Evolutionary conservation across 2,329 filamentous ascomycete genomes (phyloP).

Genomic region (Pochonia chlamydosporia): DNA sequence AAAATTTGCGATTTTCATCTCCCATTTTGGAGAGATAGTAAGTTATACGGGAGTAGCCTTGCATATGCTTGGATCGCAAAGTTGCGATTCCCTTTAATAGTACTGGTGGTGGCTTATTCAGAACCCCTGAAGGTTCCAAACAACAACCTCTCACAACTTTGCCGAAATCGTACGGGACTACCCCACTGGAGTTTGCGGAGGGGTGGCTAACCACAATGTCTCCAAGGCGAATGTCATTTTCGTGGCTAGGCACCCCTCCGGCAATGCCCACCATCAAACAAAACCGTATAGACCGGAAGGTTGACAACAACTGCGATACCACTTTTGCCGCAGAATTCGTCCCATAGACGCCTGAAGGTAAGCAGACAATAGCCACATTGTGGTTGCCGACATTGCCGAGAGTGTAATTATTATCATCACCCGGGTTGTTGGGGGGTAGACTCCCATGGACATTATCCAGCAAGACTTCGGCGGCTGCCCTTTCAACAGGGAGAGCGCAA

Average conservation of each 20-base stretch:
- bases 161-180: constrained; percentile 19
- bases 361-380: constrained; percentile 12
- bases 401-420: constrained; percentile 11
- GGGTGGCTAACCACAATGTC: constrained; percentile 17
- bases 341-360: constrained; percentile 10
- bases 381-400: constrained; percentile 11
- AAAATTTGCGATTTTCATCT: no score
- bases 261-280: constrained; percentile 12
- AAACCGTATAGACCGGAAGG: constrained; percentile 22
- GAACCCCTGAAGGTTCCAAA: constrained; percentile 7
- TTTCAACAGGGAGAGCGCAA: constrained; percentile 30
- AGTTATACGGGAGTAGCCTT: no score
- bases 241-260: constrained; percentile 26
- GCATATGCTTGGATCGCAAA: no score
- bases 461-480: constrained; percentile 28
- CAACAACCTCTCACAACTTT: constrained; percentile 11
- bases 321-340: constrained; percentile 14
- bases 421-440: constrained; percentile 5
- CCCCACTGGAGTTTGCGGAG: constrained; percentile 2
- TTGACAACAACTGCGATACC: constrained; percentile 19
- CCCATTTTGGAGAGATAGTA: no score
- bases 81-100: constrained; percentile 5
- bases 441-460: no score
- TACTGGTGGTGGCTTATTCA: constrained; percentile 12
- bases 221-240: constrained; percentile 26